These are phyloP conservation scores for Solanum okadae DNA, from an alignment of 257 asterid genomes.

Conservation along the genomic window DNA sequence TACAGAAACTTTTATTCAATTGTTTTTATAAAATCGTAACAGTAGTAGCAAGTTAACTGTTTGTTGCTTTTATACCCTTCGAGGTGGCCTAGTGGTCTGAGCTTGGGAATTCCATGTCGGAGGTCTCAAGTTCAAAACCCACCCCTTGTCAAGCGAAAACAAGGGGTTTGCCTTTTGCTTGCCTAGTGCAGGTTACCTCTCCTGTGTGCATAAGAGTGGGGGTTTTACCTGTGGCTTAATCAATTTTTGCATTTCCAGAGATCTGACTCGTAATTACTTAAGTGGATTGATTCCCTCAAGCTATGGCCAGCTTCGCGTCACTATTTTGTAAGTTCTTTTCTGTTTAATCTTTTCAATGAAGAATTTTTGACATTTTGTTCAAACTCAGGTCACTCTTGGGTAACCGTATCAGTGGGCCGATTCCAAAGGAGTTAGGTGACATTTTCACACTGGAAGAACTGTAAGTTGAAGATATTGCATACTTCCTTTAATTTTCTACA, in stretches of 20 bases:
- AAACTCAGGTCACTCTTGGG: conserved; percentile 56
- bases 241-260: conserved; percentile 33
- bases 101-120: no score
- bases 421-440: conserved; percentile 66
- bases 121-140: background rate
- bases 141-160: background rate
- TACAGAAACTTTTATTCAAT: background rate
- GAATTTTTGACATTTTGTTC: background rate
- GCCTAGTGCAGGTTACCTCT: no score
- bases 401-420: conserved; percentile 59
- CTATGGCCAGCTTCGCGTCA: conserved; percentile 41
- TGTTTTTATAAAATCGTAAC: background rate
- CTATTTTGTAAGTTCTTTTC: conserved; percentile 36
- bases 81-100: background rate
- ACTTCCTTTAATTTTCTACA: background rate
- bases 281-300: conserved; percentile 61
- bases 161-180: no score
- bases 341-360: background rate
- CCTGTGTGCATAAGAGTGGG: no score
- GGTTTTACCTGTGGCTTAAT: background rate
- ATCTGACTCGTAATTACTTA: conserved; percentile 59
- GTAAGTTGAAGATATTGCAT: conserved; percentile 39
- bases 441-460: conserved; percentile 50
- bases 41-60: background rate
- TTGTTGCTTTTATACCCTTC: background rate